Evolutionary conservation across 108 stramenopile genomes (phyloP).

Genomic region (Pseudonitzschia pungens): DNA sequence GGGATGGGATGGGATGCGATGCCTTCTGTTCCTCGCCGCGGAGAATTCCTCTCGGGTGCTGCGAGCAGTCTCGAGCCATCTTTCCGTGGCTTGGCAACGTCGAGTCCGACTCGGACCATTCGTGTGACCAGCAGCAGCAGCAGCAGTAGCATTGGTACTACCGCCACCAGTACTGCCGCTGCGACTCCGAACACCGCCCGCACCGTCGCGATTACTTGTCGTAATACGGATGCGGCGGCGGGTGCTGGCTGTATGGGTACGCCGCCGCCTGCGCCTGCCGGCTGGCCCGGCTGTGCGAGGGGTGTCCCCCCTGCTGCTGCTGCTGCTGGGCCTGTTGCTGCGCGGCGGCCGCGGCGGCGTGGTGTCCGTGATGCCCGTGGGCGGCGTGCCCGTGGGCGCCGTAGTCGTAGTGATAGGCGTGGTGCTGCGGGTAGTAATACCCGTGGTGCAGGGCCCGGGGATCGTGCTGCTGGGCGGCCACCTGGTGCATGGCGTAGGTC

Average conservation of each 20-base stretch:
- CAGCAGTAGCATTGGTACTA: too few relatives aligned
- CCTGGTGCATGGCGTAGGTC: slow-evolving; percentile 43
- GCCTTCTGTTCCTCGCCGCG: too few relatives aligned
- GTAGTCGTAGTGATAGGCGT: slow-evolving; percentile 45
- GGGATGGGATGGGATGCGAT: too few relatives aligned
- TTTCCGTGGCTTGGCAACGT: too few relatives aligned
- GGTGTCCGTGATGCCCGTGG: slow-evolving; percentile 45
- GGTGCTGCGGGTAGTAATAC: slow-evolving; percentile 40
- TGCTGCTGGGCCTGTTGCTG: slow-evolving; percentile 3
- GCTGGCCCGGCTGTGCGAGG: neutral
- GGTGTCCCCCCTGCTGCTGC: neutral
- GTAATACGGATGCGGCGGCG: neutral
- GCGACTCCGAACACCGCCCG: too few relatives aligned
- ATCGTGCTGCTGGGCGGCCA: slow-evolving; percentile 33
- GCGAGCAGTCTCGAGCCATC: too few relatives aligned
- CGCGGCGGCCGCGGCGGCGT: slow-evolving; percentile 37
- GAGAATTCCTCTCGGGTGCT: too few relatives aligned
- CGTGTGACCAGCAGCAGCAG: too few relatives aligned
- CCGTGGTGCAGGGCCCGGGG: slow-evolving; percentile 37
- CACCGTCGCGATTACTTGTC: too few relatives aligned
- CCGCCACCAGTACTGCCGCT: too few relatives aligned
- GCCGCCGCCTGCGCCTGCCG: neutral
- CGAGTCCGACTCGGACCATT: too few relatives aligned
- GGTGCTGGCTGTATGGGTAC: neutral
- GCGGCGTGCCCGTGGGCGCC: slow-evolving; percentile 44